A percentile compares a stretch with the other conserved stretches of the same genome.
Evolutionary conservation across 495 filamentous ascomycete genomes (phyloP).

Genomic region (Talaromyces stipitatus): DNA sequence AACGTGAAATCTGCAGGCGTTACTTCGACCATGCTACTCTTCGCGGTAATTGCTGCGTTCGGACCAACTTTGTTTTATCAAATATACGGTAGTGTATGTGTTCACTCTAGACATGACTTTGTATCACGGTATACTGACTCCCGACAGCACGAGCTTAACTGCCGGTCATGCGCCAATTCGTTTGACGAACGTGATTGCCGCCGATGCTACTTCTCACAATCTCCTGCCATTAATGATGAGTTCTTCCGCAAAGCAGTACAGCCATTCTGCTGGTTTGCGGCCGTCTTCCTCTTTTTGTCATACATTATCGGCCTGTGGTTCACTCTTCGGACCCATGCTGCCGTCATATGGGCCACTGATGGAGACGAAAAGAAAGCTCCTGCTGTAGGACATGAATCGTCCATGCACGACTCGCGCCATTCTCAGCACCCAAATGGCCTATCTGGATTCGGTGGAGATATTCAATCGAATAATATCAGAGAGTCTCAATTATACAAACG

Average conservation of each 20-base stretch:
- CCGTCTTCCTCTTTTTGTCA: conserved; percentile 78
- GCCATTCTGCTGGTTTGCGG: conserved; percentile 85
- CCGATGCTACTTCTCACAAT: conserved; percentile 87
- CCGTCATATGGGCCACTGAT: conserved; percentile 91
- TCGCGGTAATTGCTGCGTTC: conserved; percentile 95
- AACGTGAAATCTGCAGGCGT: conserved; percentile 96
- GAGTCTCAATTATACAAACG: conserved; percentile 89
- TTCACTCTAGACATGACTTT: neutral
- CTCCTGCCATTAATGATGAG: conserved; percentile 71
- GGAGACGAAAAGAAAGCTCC: conserved; percentile 71
- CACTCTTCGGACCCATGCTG: conserved; percentile 91
- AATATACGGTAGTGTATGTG: conserved; percentile 86
- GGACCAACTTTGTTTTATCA: conserved; percentile 98
- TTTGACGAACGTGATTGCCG: conserved; percentile 62
- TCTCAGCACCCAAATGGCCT: conserved; percentile 20
- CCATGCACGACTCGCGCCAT: conserved; percentile 34
- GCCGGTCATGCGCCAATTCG: conserved; percentile 60
- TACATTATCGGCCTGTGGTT: conserved; percentile 96
- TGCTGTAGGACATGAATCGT: conserved; percentile 28
- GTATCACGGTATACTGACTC: conserved; percentile 25
- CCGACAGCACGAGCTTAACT: conserved; percentile 79
- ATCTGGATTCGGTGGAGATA: conserved; percentile 22
- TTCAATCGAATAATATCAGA: conserved; percentile 47
- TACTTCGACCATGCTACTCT: conserved; percentile 96
- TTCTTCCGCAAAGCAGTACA: conserved; percentile 88